Base-by-base conservation (phyloP, 108 stramenopile genomes). In the Conticribra weissflogii region DNA sequence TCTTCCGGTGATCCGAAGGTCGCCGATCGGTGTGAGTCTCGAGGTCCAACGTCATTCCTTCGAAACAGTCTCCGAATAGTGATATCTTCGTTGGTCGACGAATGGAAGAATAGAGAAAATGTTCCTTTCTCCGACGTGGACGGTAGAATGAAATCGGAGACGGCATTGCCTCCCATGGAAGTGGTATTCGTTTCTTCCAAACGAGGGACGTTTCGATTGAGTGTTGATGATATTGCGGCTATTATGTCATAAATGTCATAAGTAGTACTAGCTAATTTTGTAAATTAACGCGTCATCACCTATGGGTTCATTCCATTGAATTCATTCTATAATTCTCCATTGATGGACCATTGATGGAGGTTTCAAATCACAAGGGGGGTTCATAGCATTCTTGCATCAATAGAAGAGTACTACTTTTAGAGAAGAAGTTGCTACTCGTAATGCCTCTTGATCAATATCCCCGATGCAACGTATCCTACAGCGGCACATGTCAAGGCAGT, bases 401-500 rank as follows among this genome's bases (percentile, higher is more conserved):
- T n/a, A n/a, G n/a, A n/a, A n/a, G n/a, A n/a, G n/a, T n/a, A n/a
- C n/a, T n/a, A n/a, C n/a, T n/a, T n/a, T n/a, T n/a, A n/a, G n/a
- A n/a, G n/a, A 41, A 41, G 36, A 41, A 5, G 8, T 41, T 12
- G 12, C 36, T 41, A 9, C 8, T 41, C 36, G 8, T 9, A 41
- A 41, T 9, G 36, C 5, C 36, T 41, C 12, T 12, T 41, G 36
- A 41, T 12, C 5, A 5, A 41, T 9, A 41, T 41, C 41, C 31
- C 24, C 2, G 72, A 79, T 21, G 78, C 65, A 30, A 69, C 81
- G 59, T 75, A 79, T 15, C 92, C 92, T 61, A 93, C 55, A 23
- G 83, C 72, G 16, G 87, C 82, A 45, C 88, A 93, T 22, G 92
- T 90, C 66, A 93, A 71, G 2, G 92, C 84, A 3, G 89, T 83